Evolutionary conservation across 164 flowering plant genomes (phyloP), one percentile per base, ranked within the genome.

Genomic region (Protea cynaroides): DNA sequence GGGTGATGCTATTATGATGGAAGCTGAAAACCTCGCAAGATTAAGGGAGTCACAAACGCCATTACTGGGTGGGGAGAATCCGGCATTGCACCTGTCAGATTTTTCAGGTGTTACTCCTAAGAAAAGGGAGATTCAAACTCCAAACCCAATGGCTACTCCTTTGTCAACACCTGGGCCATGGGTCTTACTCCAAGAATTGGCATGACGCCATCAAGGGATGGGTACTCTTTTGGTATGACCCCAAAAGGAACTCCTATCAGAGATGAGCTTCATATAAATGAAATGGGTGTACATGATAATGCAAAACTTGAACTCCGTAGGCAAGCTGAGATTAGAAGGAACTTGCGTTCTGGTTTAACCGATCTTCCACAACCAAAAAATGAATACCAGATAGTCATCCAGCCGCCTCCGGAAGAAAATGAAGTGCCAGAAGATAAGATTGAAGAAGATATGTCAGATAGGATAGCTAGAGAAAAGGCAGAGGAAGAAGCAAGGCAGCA

Each of bases 21-120:
- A 94, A 73, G 97, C 99, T 17, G 99, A 94, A 74, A 94, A 94
- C 61, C 85, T 91, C 62, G 89, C 95, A 37, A 74, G 99, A 68
- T 64, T 94, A 78, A 87, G 95, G 69, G 92, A 89, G 69, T 91
- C 99, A 37, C 97, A 91, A 65, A 94, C 99, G 29, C 99, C 99
- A 36, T 79, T 94, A 57, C 74, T 94, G 53, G 99, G 99, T 63
- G 99, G 99, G 24, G 90, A 91, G 25, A 94, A 94, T 77, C 99
- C 99, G 3, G 96, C 89, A 72, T 71, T 94, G 79, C 97, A 94
- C 66, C 99, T 97, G 63, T 94, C 97, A 25, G 99, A 95, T 77
- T 95, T 95, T 78, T 86, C 99, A 1, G 99, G 99, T 65, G 97
- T 95, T 47, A 95, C 99, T n/a, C 97, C 99, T 25, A 92, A 79